Evolutionary conservation across 2,329 filamentous ascomycete species (phyloP), one percentile per base, ranked within the genome.

Genomic region (Alternaria tenuissima): DNA sequence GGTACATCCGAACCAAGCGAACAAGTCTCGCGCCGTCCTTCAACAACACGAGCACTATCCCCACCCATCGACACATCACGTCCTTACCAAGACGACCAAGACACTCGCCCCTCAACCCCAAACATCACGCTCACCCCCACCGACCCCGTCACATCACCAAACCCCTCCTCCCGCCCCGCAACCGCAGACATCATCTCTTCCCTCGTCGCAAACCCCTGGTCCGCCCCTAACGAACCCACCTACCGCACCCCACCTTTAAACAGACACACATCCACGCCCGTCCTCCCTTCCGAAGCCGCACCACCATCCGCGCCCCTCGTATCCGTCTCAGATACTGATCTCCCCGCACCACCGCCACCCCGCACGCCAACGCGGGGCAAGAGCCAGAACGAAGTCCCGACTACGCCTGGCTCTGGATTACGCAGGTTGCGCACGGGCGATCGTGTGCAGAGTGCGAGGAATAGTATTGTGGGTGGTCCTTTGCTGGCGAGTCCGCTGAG

Each of bases 401-500:
- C 61, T 7, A 70, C 74, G 1, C 68, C 71, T 0, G 51, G 58
- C 7, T 71, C 66, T 1, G 55, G 60, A 2, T 66, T 72, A 5
- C 70, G 74, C 14, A 62, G 75, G 3, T 68, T 74, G 2, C 63
- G 66, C 24, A 78, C 77, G 2, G 64, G 65, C 12, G 77, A 81
- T 24, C 68, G 79, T n/a, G 79, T 78, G 14, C 77, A 78, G 8
- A 26, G 24, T 44, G 28, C 41, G 3, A 22, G 81, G 83, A 47
- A 81, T 82, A 64, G 84, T 84, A 1, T 80, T 86, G 18, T 81
- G 81, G 3, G 46, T 0, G 83, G 82, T 3, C 85, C 89, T 38
- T 80, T 90, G 38, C 81, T 90, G 5, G 82, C 88, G 2, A 85
- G 85, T 30, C 87, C 89, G 0, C 79, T 91, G 1, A 88, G 85